Conservation (phyloP, 768 basidiomycete species). For the Tylopilus vinaceipallidus region DNA sequence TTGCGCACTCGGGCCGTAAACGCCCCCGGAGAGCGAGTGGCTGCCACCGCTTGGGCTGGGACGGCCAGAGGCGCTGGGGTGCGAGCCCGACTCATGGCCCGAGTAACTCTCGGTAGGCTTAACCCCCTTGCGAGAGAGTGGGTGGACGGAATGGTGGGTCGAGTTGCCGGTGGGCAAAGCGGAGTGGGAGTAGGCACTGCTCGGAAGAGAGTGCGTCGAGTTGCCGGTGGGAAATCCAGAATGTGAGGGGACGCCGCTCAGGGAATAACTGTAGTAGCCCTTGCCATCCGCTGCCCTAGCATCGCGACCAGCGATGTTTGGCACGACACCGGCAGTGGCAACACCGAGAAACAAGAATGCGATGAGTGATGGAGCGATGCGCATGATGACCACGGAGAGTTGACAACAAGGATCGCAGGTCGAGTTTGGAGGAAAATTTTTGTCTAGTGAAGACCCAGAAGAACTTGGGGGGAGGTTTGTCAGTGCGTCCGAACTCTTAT, state of each 20-base stretch:
- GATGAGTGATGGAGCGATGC: not conserved
- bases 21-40: too few species aligned
- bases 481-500: conserved; percentile 6
- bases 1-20: too few species aligned
- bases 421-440: not conserved
- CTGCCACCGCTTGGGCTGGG: not conserved
- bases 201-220: not conserved
- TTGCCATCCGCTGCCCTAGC: not conserved
- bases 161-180: not conserved
- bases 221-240: not conserved
- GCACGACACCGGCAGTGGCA: conserved; percentile 7
- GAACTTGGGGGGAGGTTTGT: not conserved
- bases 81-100: not conserved
- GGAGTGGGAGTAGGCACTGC: not conserved
- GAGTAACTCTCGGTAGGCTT: not conserved
- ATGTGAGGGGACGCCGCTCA: not conserved
- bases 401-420: not conserved
- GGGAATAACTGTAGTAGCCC: not conserved
- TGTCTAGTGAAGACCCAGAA: not conserved
- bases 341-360: conserved; percentile 4
- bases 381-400: conserved; percentile 8
- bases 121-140: not conserved
- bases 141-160: not conserved
- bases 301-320: not conserved
- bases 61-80: not conserved